Conservation (phyloP, 225 moss, liverwort and hornwort genomes). For the Pseudisothecium myosuroides region DNA sequence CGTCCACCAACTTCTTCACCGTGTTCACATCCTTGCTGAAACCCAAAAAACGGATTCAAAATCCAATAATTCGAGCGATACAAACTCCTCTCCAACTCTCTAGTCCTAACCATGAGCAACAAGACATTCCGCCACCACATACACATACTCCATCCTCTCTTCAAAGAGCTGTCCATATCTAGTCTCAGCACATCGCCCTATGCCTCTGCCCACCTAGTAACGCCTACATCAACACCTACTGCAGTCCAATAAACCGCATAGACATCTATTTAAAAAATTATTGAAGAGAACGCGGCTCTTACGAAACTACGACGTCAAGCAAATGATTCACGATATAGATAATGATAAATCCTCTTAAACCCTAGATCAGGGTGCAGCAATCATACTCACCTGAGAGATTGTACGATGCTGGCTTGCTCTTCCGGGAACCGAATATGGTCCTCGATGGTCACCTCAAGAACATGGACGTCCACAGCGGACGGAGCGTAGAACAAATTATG, state of each 20-base stretch:
- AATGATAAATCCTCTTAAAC: background rate
- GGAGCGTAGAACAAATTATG: constrained; percentile 60
- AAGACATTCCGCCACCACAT: background rate
- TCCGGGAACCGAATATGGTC: constrained; percentile 60
- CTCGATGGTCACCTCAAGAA: constrained; percentile 76
- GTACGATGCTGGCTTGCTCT: constrained; percentile 87
- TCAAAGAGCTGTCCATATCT: background rate
- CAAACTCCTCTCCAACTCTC: background rate
- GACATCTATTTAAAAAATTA: background rate
- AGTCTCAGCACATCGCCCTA: background rate
- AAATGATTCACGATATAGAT: background rate
- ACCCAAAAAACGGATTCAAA: background rate
- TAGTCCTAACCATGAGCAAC: background rate
- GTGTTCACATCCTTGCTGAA: constrained; percentile 97
- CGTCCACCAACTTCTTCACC: constrained; percentile 92
- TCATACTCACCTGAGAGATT: constrained; percentile 59
- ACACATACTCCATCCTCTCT: background rate
- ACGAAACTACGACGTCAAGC: background rate
- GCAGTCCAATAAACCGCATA: background rate
- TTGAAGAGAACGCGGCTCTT: background rate
- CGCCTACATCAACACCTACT: background rate
- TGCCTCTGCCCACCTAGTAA: background rate
- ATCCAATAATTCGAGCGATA: background rate
- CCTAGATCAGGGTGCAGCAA: background rate
- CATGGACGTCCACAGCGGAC: constrained; percentile 65